Evolutionary conservation across 1,284 basidiomycete species (phyloP).

Genomic region (Omphalotus olearius): DNA sequence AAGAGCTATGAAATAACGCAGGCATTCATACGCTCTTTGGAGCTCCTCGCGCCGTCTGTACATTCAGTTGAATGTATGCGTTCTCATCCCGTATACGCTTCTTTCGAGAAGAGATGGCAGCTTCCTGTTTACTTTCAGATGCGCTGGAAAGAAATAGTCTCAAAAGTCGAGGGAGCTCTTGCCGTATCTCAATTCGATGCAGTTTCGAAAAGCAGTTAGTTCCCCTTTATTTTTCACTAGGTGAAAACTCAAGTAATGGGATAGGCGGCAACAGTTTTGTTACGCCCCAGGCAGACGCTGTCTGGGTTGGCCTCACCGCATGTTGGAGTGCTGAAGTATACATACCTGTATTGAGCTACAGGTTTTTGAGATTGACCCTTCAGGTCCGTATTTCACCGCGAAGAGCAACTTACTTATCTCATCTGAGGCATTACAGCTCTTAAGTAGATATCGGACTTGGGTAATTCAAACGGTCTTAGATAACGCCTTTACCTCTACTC

Average conservation of each 20-base stretch:
- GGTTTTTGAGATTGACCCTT: constrained; percentile 86
- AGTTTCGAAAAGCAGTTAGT: constrained; percentile 34
- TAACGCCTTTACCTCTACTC: constrained; percentile 23
- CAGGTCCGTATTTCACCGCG: constrained; percentile 55
- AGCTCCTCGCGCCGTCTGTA: constrained; percentile 76
- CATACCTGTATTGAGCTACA: constrained; percentile 74
- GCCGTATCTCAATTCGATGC: constrained; percentile 39
- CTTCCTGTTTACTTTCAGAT: constrained; percentile 96
- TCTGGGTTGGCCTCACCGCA: constrained; percentile 68
- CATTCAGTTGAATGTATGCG: constrained; percentile 71
- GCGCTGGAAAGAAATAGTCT: constrained; percentile 93
- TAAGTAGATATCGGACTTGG: constrained; percentile 78
- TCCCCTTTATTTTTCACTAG: neutral
- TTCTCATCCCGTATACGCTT: constrained; percentile 60
- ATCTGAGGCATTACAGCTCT: constrained; percentile 42
- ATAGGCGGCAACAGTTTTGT: constrained; percentile 38
- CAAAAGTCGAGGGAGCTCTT: constrained; percentile 67
- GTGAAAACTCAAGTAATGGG: neutral
- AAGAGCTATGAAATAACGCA: constrained; percentile 84
- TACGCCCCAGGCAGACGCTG: constrained; percentile 60
- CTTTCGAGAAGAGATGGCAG: constrained; percentile 90
- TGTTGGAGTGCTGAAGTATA: constrained; percentile 87
- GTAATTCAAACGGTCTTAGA: constrained; percentile 47
- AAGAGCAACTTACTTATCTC: constrained; percentile 9
- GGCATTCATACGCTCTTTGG: constrained; percentile 82